Percentiles rank a stretch among this genome's conserved stretches.
Conservation (phyloP, 352 stramenopile species). For the Thraustochytrium striatum region DNA sequence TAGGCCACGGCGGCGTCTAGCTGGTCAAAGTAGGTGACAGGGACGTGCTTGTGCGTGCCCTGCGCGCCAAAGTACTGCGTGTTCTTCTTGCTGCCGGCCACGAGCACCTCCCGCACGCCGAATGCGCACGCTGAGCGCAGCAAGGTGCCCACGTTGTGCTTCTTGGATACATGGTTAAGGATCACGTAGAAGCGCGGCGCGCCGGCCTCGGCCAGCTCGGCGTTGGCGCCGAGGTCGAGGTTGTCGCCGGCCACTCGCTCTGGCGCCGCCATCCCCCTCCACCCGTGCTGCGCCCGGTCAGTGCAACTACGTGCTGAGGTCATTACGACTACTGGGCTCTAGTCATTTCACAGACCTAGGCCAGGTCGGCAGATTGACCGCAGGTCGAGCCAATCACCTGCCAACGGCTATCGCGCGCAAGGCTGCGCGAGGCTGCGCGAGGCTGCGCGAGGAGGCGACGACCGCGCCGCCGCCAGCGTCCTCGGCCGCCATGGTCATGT, state of each 20-base stretch:
- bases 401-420: too few species aligned
- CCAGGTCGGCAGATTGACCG: too few species aligned
- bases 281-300: too few species aligned
- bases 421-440: too few species aligned
- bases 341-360: too few species aligned
- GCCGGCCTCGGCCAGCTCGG: not conserved
- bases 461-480: too few species aligned
- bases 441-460: too few species aligned
- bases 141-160: conserved; percentile 80
- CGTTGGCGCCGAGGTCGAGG: not conserved
- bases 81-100: conserved; percentile 53
- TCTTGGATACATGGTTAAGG: conserved; percentile 80
- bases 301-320: too few species aligned
- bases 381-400: too few species aligned
- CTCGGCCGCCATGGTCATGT: not conserved
- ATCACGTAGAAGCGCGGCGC: conserved; percentile 62
- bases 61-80: conserved; percentile 54
- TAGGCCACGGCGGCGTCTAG: conserved; percentile 52
- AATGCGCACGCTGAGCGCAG: conserved; percentile 73
- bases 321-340: too few species aligned
- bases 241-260: not conserved
- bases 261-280: too few species aligned
- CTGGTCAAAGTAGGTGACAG: conserved; percentile 50
- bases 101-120: conserved; percentile 66
- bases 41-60: conserved; percentile 52